These are phyloP conservation scores for Prunus mira DNA, from an alignment of 306 rosid species.

Conservation along the genomic window DNA sequence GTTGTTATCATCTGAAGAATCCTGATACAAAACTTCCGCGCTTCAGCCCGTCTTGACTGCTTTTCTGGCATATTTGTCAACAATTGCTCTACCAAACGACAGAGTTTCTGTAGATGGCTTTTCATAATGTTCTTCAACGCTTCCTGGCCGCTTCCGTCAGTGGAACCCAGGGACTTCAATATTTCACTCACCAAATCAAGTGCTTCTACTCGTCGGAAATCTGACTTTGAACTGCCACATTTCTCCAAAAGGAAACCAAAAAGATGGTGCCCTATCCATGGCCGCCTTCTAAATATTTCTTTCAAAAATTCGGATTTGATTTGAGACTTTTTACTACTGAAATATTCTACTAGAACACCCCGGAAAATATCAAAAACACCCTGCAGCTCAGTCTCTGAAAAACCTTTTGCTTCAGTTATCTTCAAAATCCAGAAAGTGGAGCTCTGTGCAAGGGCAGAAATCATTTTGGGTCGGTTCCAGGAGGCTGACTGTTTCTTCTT, in stretches of 20 bases:
- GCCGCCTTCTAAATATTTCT: conserved; percentile 69
- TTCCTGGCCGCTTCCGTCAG: conserved; percentile 38
- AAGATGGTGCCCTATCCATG: conserved; percentile 74
- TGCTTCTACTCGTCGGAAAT: conserved; percentile 75
- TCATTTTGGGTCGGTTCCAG: conserved; percentile 64
- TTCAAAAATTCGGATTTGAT: conserved; percentile 69
- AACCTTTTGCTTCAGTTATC: conserved; percentile 66
- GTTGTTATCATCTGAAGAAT: conserved; percentile 47
- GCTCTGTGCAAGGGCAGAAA: conserved; percentile 64
- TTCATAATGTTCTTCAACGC: conserved; percentile 43
- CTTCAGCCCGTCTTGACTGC: conserved; percentile 61
- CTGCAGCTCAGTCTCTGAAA: conserved; percentile 48
- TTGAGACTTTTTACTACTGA: conserved; percentile 72
- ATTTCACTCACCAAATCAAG: conserved; percentile 66
- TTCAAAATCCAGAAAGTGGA: conserved; percentile 86
- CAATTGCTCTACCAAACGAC: conserved; percentile 55
- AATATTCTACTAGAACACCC: conserved; percentile 50
- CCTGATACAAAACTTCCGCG: conserved; percentile 55
- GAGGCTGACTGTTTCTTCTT: conserved; percentile 63
- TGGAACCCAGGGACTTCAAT: conserved; percentile 44
- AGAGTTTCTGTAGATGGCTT: conserved; percentile 46
- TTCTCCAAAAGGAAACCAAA: conserved; percentile 64
- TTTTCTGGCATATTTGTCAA: conserved; percentile 64
- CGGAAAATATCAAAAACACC: conserved; percentile 53
- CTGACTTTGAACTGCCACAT: conserved; percentile 64